Conservation (phyloP, 2,329 filamentous ascomycete genomes). For the Calycina marina region DNA sequence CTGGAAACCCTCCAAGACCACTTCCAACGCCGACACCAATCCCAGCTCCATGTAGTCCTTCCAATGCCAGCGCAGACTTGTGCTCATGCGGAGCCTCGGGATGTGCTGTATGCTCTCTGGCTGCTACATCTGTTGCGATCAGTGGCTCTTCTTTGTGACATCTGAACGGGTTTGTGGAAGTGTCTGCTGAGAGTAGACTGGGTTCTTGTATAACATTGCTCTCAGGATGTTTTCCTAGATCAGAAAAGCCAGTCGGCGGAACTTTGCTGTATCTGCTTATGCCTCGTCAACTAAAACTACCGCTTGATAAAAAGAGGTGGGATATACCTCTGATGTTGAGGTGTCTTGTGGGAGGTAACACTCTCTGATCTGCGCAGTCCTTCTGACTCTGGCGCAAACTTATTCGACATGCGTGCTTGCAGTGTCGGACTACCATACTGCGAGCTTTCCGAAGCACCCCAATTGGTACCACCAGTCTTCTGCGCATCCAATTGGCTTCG, state of each 20-base stretch:
- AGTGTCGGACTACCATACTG: constrained; percentile 20
- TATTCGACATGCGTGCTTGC: constrained; percentile 14
- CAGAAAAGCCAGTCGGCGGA: constrained; percentile 17
- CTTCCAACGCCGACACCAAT: constrained; percentile 46
- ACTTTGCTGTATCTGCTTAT: constrained; percentile 14
- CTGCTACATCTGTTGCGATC: constrained; percentile 17
- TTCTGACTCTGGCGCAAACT: constrained; percentile 13
- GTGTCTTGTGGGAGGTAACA: constrained; percentile 17
- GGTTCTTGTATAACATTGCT: constrained; percentile 20
- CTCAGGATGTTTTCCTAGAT: constrained; percentile 19
- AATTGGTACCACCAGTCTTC: constrained; percentile 20
- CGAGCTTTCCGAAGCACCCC: constrained; percentile 19
- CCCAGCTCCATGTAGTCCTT: constrained; percentile 42
- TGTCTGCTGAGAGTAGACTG: constrained; percentile 1
- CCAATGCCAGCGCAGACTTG: constrained; percentile 34
- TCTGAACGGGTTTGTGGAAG: constrained; percentile 4
- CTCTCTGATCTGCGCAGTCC: constrained; percentile 16
- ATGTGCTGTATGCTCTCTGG: constrained; percentile 31
- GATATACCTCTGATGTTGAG: background rate
- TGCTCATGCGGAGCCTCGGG: constrained; percentile 37
- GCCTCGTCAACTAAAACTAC: too few species aligned
- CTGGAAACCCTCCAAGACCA: constrained; percentile 46
- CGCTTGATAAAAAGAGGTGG: too few species aligned
- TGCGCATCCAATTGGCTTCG: constrained; percentile 51
- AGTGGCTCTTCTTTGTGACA: constrained; percentile 15